Base-by-base conservation (phyloP, 2,329 filamentous ascomycete species). In the Furcasterigmium furcatum region DNA sequence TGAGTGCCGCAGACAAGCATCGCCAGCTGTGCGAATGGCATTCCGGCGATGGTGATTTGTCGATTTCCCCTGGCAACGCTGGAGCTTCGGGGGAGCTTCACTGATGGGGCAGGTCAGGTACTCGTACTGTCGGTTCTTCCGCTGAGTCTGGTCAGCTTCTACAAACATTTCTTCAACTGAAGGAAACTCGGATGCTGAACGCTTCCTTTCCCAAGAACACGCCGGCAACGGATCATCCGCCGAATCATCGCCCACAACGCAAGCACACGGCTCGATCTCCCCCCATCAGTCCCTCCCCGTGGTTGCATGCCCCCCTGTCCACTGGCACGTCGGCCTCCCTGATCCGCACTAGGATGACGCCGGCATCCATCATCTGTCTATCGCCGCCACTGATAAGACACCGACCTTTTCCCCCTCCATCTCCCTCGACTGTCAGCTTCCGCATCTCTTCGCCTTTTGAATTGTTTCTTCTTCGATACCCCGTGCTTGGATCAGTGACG, bases 261-360 rank as follows among this genome's bases (percentile, higher is more conserved):
- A n/a, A n/a, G n/a, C n/a, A n/a, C n/a, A n/a, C n/a, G n/a, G n/a
- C n/a, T n/a, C n/a, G n/a, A n/a, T n/a, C n/a, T n/a, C n/a, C n/a
- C n/a, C n/a, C n/a, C n/a, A n/a, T n/a, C n/a, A n/a, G n/a, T n/a
- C n/a, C n/a, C n/a, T n/a, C n/a, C n/a, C n/a, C n/a, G n/a, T n/a
- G n/a, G n/a, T n/a, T n/a, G n/a, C n/a, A n/a, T n/a, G n/a, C 34
- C 12, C 9, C 16, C 18, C n/a, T 16, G 34, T 12, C 34, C 34
- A 18, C 12, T 10, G 18, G 12, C 14, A 32, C 30, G n/a, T 18
- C 18, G 34, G 34, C 16, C 34, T 14, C 16, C 34, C 16, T 16
- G 34, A 36, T 36, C 34, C 34, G 18, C 38, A 16, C 38, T 40
- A 40, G 38, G 38, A 40, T 40, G 38, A 40, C 38, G 38, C n/a